phyloP scores from a whole-genome alignment of 495 filamentous ascomycete species.

The Penicillium maclennaniae region DNA sequence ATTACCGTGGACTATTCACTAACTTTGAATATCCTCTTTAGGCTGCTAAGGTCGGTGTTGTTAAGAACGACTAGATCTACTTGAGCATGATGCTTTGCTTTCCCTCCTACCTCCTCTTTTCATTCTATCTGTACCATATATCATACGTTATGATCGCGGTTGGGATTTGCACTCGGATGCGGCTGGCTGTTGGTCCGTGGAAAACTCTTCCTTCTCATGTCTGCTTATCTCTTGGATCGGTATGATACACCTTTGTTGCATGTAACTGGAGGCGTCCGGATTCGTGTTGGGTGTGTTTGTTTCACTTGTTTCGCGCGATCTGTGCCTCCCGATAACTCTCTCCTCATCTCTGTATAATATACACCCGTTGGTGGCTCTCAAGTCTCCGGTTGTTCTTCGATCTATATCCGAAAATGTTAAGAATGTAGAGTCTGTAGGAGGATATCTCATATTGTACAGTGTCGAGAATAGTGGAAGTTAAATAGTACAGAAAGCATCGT shows the following conservation, averaged over 20 bases:
- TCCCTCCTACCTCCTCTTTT: constrained; percentile 13
- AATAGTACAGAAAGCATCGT: constrained; percentile 12
- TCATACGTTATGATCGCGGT: constrained; percentile 36
- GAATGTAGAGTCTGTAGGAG: neutral
- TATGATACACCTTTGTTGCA: constrained; percentile 42
- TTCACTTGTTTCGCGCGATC: constrained; percentile 22
- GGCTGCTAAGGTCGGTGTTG: constrained; percentile 93
- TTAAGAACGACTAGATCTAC: constrained; percentile 58
- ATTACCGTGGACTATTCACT: constrained; percentile 2
- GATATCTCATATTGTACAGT: constrained; percentile 18
- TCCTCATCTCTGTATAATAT: constrained; percentile 39
- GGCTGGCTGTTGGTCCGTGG: constrained; percentile 22
- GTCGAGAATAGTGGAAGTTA: constrained; percentile 5
- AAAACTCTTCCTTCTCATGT: constrained; percentile 22
- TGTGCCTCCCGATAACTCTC: constrained; percentile 28
- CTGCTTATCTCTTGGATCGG: constrained; percentile 31
- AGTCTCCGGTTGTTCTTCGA: constrained; percentile 6
- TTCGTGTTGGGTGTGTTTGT: constrained; percentile 24
- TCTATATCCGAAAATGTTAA: neutral
- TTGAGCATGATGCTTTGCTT: constrained; percentile 5
- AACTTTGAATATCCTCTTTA: constrained; percentile 22
- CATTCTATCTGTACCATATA: constrained; percentile 43
- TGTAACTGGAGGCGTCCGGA: constrained; percentile 36
- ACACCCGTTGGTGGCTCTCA: constrained; percentile 7
- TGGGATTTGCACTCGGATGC: constrained; percentile 25